These are phyloP conservation scores for Sungouiella blattae DNA, from an alignment of 805 yeast species.

Conservation along the genomic window DNA sequence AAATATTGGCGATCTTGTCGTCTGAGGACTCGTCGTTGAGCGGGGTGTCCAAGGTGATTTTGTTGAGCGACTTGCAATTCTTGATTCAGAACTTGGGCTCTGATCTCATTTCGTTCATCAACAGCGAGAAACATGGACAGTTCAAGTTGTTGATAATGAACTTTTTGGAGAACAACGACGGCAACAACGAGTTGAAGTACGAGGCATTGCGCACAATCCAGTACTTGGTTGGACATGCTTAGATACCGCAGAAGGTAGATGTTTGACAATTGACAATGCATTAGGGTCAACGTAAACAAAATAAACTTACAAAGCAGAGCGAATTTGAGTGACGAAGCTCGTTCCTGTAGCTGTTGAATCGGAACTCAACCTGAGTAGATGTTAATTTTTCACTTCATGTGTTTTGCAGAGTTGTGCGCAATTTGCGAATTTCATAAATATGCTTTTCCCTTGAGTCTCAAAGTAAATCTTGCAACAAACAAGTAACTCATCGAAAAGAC, in stretches of 20 bases:
- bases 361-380: no score
- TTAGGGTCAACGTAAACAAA: no score
- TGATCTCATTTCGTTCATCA: conserved; percentile 35
- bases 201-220: conserved; percentile 97
- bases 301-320: no score
- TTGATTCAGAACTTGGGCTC: conserved; percentile 39
- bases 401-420: no score
- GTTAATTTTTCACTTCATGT: no score
- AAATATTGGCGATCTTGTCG: conserved; percentile 52
- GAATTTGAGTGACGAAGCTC: no score
- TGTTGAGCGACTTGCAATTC: conserved; percentile 41
- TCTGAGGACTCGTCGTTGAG: conserved; percentile 17
- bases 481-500: no score
- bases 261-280: no score
- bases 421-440: no score
- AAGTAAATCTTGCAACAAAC: no score
- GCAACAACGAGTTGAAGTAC: conserved; percentile 84
- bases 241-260: neutral
- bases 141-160: conserved; percentile 79
- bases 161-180: conserved; percentile 61
- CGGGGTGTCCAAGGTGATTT: conserved; percentile 27
- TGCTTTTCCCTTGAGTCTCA: no score
- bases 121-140: conserved; percentile 46
- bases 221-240: conserved; percentile 71
- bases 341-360: no score